Evolutionary conservation across 2,329 filamentous ascomycete genomes (phyloP).

Genomic region (Zopfia rhizophila): DNA sequence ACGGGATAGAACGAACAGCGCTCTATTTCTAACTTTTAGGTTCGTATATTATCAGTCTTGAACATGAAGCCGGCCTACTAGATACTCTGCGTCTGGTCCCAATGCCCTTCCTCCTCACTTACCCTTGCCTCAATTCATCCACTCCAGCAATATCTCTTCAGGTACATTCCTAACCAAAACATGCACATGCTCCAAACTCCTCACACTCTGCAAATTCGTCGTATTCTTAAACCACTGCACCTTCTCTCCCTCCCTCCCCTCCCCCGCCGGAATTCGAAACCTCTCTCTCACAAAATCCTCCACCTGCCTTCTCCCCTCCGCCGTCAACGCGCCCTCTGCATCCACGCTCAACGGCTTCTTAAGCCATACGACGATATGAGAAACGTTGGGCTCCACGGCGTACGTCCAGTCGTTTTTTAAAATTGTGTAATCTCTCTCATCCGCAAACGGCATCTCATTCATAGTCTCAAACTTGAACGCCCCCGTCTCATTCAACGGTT

Average conservation of each 20-base stretch:
- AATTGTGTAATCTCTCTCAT: constrained; percentile 65
- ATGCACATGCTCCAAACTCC: constrained; percentile 78
- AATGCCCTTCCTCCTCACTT: constrained; percentile 23
- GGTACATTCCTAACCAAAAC: constrained; percentile 76
- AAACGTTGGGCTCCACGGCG: constrained; percentile 61
- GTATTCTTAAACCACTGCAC: constrained; percentile 75
- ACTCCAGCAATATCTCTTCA: constrained; percentile 56
- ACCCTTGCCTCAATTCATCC: constrained; percentile 40
- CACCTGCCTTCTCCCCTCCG: constrained; percentile 38
- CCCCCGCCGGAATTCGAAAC: constrained; percentile 57
- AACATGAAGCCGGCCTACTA: too few species aligned
- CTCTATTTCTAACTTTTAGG: too few species aligned
- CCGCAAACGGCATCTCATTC: constrained; percentile 64
- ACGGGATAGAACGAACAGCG: too few species aligned
- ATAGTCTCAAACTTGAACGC: constrained; percentile 52
- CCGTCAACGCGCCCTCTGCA: constrained; percentile 42
- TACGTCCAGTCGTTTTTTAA: constrained; percentile 73
- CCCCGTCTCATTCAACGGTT: constrained; percentile 27
- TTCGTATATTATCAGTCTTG: too few species aligned
- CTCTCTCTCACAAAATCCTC: constrained; percentile 48
- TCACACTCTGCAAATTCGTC: constrained; percentile 68
- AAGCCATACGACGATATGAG: constrained; percentile 67
- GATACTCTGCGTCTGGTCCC: too few species aligned
- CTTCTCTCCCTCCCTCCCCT: constrained; percentile 52
- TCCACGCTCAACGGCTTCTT: constrained; percentile 49